Evolutionary conservation across 148 eudicot genomes (phyloP).

Genomic region (Mesembryanthemum crystallinum): DNA sequence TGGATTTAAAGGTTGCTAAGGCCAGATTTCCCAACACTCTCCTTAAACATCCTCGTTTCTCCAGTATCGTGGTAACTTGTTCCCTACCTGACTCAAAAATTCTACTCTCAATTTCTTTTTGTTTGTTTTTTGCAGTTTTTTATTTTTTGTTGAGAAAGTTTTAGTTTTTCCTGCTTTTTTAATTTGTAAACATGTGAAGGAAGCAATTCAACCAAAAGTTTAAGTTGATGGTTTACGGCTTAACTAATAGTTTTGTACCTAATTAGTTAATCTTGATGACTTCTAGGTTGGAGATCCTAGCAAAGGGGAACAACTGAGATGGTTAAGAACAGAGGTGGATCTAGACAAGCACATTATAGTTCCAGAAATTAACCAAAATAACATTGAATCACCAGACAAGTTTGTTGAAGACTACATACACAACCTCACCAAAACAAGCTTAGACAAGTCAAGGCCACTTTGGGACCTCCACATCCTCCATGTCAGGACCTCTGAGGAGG

Average conservation of each 20-base stretch:
- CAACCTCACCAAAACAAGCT: slow-evolving; percentile 37
- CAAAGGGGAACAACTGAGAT: slow-evolving; percentile 37
- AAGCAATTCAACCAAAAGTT: too few relatives aligned
- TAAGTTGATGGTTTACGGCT: too few relatives aligned
- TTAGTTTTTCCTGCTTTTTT: too few relatives aligned
- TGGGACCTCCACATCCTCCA: slow-evolving; percentile 74
- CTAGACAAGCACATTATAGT: slow-evolving; percentile 44
- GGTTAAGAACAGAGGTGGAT: slow-evolving; percentile 49
- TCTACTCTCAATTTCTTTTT: too few relatives aligned
- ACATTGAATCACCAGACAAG: slow-evolving; percentile 42
- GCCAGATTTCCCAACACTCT: slow-evolving; percentile 32
- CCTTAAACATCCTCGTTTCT: slow-evolving; percentile 49
- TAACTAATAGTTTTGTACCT: too few relatives aligned
- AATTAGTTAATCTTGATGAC: background rate
- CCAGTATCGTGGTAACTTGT: slow-evolving; percentile 37
- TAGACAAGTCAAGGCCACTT: slow-evolving; percentile 52
- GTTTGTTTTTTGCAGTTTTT: too few relatives aligned
- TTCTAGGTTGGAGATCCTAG: slow-evolving; percentile 43
- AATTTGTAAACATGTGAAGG: too few relatives aligned
- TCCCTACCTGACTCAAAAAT: slow-evolving; percentile 5
- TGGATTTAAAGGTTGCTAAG: slow-evolving; percentile 28
- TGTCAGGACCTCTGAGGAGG: slow-evolving; percentile 36
- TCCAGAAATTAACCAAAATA: slow-evolving; percentile 37
- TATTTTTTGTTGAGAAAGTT: too few relatives aligned
- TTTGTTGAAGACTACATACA: slow-evolving; percentile 55